Conservation (phyloP, 2,329 filamentous ascomycete genomes). For the Aureobasidium sp. region DNA sequence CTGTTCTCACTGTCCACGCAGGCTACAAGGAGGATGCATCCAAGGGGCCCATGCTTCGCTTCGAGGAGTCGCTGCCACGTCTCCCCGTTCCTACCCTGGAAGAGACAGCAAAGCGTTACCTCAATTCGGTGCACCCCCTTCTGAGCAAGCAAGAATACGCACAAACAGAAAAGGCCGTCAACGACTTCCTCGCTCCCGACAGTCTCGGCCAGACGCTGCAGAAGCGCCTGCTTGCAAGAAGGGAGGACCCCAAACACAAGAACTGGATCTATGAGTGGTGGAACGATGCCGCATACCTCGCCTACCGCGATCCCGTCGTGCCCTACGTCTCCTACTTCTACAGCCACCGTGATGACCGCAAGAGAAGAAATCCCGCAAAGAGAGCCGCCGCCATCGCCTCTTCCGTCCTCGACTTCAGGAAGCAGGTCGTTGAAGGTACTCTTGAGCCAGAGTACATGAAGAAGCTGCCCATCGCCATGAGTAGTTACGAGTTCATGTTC, state of each 20-base stretch:
- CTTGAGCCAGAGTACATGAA: slow-evolving; percentile 99
- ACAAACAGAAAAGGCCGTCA: slow-evolving; percentile 70
- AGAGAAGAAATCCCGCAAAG: slow-evolving; percentile 79
- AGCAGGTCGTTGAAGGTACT: slow-evolving; percentile 70
- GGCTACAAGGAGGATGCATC: slow-evolving; percentile 73
- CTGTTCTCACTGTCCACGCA: slow-evolving; percentile 26
- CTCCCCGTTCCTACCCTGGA: slow-evolving; percentile 75
- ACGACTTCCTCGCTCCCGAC: slow-evolving; percentile 82
- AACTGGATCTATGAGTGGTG: slow-evolving; percentile 99
- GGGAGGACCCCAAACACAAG: slow-evolving; percentile 70
- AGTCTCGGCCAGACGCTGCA: slow-evolving; percentile 77
- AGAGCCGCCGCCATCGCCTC: slow-evolving; percentile 85
- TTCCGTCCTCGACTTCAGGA: slow-evolving; percentile 86
- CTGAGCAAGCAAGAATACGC: slow-evolving; percentile 61
- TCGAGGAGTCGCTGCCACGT: slow-evolving; percentile 73
- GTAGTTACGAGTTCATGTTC: slow-evolving; percentile 99
- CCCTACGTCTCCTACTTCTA: slow-evolving; percentile 99
- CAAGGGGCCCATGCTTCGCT: slow-evolving; percentile 74
- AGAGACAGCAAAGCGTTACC: slow-evolving; percentile 71
- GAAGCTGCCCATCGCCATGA: slow-evolving; percentile 94
- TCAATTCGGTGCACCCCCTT: slow-evolving; percentile 70
- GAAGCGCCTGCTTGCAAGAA: slow-evolving; percentile 71
- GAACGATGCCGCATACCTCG: slow-evolving; percentile 90
- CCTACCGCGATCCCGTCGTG: slow-evolving; percentile 89
- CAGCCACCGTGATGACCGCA: slow-evolving; percentile 88